Evolutionary conservation across 2,329 filamentous ascomycete species (phyloP), one percentile per base, ranked within the genome.

Genomic region (Curvularia spicifera): DNA sequence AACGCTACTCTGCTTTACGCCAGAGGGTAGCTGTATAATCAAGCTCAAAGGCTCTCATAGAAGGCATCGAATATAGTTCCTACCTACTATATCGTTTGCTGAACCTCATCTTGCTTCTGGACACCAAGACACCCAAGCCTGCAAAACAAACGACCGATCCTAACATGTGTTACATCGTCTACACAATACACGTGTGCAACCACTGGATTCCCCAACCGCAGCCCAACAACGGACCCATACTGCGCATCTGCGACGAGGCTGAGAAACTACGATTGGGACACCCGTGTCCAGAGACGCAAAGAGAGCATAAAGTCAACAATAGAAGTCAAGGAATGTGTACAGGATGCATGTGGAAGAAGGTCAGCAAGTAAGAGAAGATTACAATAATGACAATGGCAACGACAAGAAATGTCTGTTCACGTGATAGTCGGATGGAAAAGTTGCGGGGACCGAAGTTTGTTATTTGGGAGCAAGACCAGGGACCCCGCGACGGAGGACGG

Each of bases 301-400:
- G 68, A 33, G 69, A 72, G 37, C 72, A 75, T 46, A 67, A 63
- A 37, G 72, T 74, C 12, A 60, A 66, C n/a, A 69, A 70, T 42
- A 53, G 72, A 43, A 74, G 71, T 37, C 71, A 73, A 51, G 72
- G 71, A 13, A 65, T 71, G 63, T 75, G 72, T 56, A 70, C 66
- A 35, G 56, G 56, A 15, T 75, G 72, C 59, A 56, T 74, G 29
- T 73, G 70, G 71, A 70, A 67, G 43, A 58, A 58, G n/a, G 56
- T 58, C 39, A 51, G 56, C 56, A 58, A 58, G 33, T 58, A 58
- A 50, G 22, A 20, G 28, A 12, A 12, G 45, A 26, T 15, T 22
- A 37, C 31, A 26, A 43, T 18, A 20, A 45, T 8, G 61, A 66
- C 29, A 46, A 22, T 2, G 28, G 22, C 33, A 50, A 24, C 35